Evolutionary conservation across 73 alveolate species (phyloP).

Genomic region (Paramecium sonneborni): DNA sequence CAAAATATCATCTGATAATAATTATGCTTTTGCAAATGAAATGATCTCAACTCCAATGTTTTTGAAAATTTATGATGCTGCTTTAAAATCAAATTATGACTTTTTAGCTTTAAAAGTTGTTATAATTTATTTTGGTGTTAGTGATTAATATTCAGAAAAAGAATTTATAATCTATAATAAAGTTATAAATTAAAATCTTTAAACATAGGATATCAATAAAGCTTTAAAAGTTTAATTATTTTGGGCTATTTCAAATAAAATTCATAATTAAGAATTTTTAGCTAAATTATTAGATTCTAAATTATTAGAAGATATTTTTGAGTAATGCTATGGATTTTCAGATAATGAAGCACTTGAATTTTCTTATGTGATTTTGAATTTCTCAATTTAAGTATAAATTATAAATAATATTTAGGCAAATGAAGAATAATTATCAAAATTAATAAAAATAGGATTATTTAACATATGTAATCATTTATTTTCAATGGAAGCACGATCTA

Average conservation of each 20-base stretch:
- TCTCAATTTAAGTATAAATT: background rate
- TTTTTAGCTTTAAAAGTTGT: background rate
- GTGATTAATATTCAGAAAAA: too few relatives aligned
- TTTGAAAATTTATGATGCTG: background rate
- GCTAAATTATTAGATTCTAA: too few relatives aligned
- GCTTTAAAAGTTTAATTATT: background rate
- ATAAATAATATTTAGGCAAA: background rate
- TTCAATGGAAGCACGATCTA: background rate
- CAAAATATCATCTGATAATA: background rate
- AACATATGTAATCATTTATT: background rate
- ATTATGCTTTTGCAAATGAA: background rate
- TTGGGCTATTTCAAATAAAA: background rate
- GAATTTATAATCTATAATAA: too few relatives aligned
- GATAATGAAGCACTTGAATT: background rate
- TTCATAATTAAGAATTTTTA: background rate
- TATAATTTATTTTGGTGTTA: too few relatives aligned
- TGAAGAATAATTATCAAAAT: background rate
- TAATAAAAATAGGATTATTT: background rate
- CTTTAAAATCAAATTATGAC: background rate
- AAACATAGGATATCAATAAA: background rate
- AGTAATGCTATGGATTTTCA: too few relatives aligned
- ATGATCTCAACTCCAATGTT: background rate
- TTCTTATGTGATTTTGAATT: background rate
- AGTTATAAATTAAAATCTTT: too few relatives aligned
- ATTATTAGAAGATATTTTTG: too few relatives aligned